Evolutionary conservation across 2,329 filamentous ascomycete species (phyloP).

Genomic region (Scedosporium dehoogii): DNA sequence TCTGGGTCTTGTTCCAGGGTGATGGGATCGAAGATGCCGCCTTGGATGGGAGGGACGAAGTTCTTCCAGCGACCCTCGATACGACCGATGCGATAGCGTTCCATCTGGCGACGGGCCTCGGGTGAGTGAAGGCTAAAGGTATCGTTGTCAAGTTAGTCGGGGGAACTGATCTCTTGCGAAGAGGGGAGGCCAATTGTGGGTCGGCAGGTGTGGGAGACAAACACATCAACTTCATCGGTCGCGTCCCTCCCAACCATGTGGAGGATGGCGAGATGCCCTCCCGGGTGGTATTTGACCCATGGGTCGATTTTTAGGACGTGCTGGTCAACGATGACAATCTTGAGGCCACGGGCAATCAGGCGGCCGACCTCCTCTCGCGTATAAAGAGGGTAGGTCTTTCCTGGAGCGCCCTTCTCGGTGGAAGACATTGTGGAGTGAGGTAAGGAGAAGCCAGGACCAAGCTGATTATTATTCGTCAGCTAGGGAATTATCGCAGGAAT

Average conservation of each 20-base stretch:
- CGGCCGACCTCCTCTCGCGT: constrained; percentile 43
- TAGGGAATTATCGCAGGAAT: too few relatives aligned
- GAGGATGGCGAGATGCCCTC: constrained; percentile 79
- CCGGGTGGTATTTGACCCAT: constrained; percentile 85
- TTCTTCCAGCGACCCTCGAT: constrained; percentile 78
- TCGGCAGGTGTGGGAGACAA: constrained; percentile 24
- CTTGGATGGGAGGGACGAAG: constrained; percentile 85
- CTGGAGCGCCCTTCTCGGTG: neutral
- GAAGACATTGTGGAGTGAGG: neutral
- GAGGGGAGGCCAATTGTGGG: neutral
- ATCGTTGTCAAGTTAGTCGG: constrained; percentile 9
- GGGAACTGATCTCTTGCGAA: too few relatives aligned
- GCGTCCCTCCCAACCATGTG: constrained; percentile 94
- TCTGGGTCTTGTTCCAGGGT: constrained; percentile 27
- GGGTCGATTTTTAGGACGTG: constrained; percentile 79
- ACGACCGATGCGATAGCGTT: constrained; percentile 71
- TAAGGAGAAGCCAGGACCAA: neutral
- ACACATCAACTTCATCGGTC: constrained; percentile 90
- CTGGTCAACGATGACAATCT: constrained; percentile 71
- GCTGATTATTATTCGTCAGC: neutral
- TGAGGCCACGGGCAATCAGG: constrained; percentile 71
- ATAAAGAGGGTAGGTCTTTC: constrained; percentile 24
- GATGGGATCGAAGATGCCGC: constrained; percentile 54
- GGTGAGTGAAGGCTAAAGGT: constrained; percentile 63
- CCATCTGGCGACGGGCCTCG: constrained; percentile 68